Evolutionary conservation across 1,139 yeast genomes (phyloP).

Genomic region (Sugiyamaella castrensis): DNA sequence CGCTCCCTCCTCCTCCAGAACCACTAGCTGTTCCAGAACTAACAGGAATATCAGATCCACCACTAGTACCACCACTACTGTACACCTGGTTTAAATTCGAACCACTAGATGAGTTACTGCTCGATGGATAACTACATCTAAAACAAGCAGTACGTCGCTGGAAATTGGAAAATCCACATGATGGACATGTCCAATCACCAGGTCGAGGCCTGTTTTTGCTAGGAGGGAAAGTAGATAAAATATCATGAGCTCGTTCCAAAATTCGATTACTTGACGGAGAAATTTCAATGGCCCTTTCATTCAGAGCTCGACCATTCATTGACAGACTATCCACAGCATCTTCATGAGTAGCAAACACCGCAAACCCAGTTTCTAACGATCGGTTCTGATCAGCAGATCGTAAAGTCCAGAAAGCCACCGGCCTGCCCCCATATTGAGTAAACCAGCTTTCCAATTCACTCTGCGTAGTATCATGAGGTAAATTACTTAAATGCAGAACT

Average conservation of each 20-base stretch:
- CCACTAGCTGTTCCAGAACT: no score
- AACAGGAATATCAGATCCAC: no score
- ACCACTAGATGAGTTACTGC: slow-evolving; percentile 40
- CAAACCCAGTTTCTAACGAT: slow-evolving; percentile 69
- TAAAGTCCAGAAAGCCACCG: slow-evolving; percentile 86
- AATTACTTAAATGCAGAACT: slow-evolving; percentile 71
- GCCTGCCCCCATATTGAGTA: slow-evolving; percentile 79
- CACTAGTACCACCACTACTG: no score
- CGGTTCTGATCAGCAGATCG: slow-evolving; percentile 53
- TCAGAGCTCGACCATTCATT: slow-evolving; percentile 75
- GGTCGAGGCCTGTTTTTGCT: slow-evolving; percentile 91
- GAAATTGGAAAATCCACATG: slow-evolving; percentile 92
- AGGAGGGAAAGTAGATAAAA: slow-evolving; percentile 80
- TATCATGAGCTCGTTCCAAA: slow-evolving; percentile 75
- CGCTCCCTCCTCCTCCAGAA: no score
- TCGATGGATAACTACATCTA: slow-evolving; percentile 83
- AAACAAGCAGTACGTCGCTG: slow-evolving; percentile 94
- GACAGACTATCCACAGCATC: slow-evolving; percentile 76
- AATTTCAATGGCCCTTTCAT: slow-evolving; percentile 75
- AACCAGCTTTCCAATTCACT: slow-evolving; percentile 91
- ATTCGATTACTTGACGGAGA: slow-evolving; percentile 81
- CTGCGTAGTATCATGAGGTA: slow-evolving; percentile 85
- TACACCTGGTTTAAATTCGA: not conserved
- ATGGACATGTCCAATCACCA: slow-evolving; percentile 97
- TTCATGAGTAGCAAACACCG: slow-evolving; percentile 78